Conservation (phyloP, 2,329 filamentous ascomycete species). For the Mycogone perniciosa region DNA sequence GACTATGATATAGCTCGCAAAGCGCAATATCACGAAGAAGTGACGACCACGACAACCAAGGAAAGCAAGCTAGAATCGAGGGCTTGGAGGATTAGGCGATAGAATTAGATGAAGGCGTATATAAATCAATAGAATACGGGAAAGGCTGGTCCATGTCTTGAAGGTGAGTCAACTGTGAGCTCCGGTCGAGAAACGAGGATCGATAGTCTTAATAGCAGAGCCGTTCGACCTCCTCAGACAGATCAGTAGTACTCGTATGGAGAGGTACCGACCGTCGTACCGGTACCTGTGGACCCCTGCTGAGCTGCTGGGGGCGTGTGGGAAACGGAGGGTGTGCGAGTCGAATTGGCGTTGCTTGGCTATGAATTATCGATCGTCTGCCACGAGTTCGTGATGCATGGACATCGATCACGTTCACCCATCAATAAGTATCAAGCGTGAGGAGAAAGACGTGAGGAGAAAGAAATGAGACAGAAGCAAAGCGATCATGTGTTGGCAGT, state of each 20-base stretch:
- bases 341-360: too few relatives aligned
- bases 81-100: too few relatives aligned
- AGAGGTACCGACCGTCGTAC: neutral
- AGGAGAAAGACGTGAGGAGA: too few relatives aligned
- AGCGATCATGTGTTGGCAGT: too few relatives aligned
- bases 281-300: constrained; percentile 7
- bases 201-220: neutral
- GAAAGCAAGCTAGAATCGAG: too few relatives aligned
- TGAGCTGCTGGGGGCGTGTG: constrained; percentile 8
- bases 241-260: neutral
- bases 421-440: too few relatives aligned
- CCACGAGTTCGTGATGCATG: neutral
- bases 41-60: neutral
- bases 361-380: neutral
- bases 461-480: too few relatives aligned
- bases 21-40: neutral
- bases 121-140: too few relatives aligned
- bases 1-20: neutral
- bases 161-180: neutral
- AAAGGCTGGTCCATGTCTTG: too few relatives aligned
- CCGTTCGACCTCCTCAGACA: neutral
- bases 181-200: constrained; percentile 2
- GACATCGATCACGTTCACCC: too few relatives aligned
- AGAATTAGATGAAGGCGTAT: too few relatives aligned
- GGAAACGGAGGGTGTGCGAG: neutral